Base-by-base conservation (phyloP, 2,329 filamentous ascomycete genomes). In the Colletotrichum graminicola region DNA sequence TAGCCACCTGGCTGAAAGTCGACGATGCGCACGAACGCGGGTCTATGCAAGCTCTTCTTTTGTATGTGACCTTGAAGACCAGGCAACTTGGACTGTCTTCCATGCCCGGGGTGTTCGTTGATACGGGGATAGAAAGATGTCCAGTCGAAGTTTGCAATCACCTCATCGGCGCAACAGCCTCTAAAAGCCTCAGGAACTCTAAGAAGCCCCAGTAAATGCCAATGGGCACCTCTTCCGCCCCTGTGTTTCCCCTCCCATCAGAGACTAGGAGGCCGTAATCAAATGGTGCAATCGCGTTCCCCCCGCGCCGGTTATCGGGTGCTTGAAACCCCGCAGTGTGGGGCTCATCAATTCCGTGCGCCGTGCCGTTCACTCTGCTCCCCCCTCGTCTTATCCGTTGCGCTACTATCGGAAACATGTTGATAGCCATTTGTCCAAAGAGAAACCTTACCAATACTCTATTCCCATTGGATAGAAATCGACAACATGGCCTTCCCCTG, bases 271-370 rank as follows among this genome's bases (percentile, higher is more conserved):
- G 34, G 23, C 61, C n/a, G 43, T 18, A 26, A 39, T 32, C 32
- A 45, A 67, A 71, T 71, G 68, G 63, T 68, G 65, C 68, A 68
- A 71, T 68, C 59, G 29, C 21, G 45, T 39, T 32, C 12, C n/a
- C 65, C 59, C 52, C 59, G 59, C 68, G 64, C 68, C 68, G 64
- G 68, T 68, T 71, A 71, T 71, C 68, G 68, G 68, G 54, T 39
- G 39, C 54, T 71, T 63, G 59, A 55, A 64, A 68, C 68, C 68
- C 68, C 65, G 65, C 68, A 68, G 16, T 34, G 68, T 71, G 67
- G 68, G 59, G 65, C 65, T 49, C 29, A 26, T 64, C 59, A 65
- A 63, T 71, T 63, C 65, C 68, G 68, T 68, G 36, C 60, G 68
- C 68, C 39, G 45, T 59, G 23, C 65, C 65, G 65, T 66, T 34